Base-by-base conservation (phyloP, 2,329 filamentous ascomycete species). In the Davidsoniella eucalypti region DNA sequence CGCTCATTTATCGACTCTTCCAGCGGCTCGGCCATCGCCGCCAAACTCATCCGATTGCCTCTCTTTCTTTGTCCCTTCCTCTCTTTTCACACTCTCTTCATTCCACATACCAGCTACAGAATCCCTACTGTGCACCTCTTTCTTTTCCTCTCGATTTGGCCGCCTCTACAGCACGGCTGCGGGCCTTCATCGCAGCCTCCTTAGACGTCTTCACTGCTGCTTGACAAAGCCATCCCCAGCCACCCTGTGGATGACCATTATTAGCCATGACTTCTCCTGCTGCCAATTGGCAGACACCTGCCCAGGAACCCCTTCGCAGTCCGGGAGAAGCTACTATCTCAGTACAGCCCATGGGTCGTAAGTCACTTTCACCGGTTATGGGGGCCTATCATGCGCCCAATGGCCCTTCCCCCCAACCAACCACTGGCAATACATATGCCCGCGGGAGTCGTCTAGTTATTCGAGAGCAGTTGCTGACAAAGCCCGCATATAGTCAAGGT, bases 401-500 rank as follows among this genome's bases (percentile, higher is more conserved):
- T 43, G 6, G 18, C 21, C 21, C 21, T 38, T 21, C 10, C 9
- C 37, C 37, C 29, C 29, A 3, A 9, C 29, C 12, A 10, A 12
- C 29, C 29, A 33, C 29, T 12, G 9, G 29, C 29, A 33, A 16
- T 10, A 44, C 56, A 16, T 10, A 44, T 56, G 18, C 52, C 58
- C 58, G 55, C 59, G 21, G 21, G 21, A 23, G 3, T 57, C 42
- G 18, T 40, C 39, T 46, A 25, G 9, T 42, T 18, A n/a, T 33
- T 33, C 12, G 4, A 23, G 5, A 33, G 29, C 6, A 33, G 6
- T 33, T 51, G 21, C 55, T 58, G 62, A 62, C 54, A 29, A 47
- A 36, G 53, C 21, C 49, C 16, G 54, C 40, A 37, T 57, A 40
- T 64, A 94, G 88, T 96, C 65, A 96, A 96, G 72, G 84, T 96